Evolutionary conservation across 805 yeast species (phyloP), one percentile per base, ranked within the genome.

Genomic region (Saturnispora gosingensis): DNA sequence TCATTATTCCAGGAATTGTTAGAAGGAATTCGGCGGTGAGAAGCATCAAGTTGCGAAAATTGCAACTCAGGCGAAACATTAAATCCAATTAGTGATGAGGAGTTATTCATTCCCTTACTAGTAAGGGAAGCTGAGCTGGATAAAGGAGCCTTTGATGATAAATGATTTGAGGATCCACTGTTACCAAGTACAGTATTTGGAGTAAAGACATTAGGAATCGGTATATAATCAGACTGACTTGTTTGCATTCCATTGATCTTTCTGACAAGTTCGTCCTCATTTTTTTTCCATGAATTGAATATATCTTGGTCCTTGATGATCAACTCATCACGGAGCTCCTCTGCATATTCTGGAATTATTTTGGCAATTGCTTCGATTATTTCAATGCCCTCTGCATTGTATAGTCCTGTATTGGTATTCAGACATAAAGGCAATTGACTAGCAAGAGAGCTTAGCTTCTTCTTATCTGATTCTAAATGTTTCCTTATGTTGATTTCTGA

Each of bases 281-380:
- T 71, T 74, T 35, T 63, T 61, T 52, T 69, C 51, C 51, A 49
- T 13, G 34, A 20, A 34, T 49, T 49, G 9, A 49, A 49, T 6
- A 49, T 43, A 16, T 49, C 43, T 38, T 49, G 51, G 27, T 49
- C 51, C n/a, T 49, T 49, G 20, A 49, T 49, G 27, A 49, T 49
- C 38, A 49, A 44, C 20, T 49, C 51, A 35, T 49, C 47, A 43
- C 51, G 57, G 22, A 72, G 32, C 18, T 63, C 63, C 25, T 52
- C 56, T 48, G 62, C 60, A 70, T 70, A 67, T 32, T 60, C 63
- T 8, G 70, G 69, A 35, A 57, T 59, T 16, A 67, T 40, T 36
- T 56, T 53, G 1, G 57, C 47, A 2, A 67, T 43, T 34, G 56
- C 56, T 16, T 59, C 58, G 35, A 62, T 58, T n/a, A 55, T 40